Conservation (phyloP, 768 basidiomycete genomes). For the Pleurotus djamor region DNA sequence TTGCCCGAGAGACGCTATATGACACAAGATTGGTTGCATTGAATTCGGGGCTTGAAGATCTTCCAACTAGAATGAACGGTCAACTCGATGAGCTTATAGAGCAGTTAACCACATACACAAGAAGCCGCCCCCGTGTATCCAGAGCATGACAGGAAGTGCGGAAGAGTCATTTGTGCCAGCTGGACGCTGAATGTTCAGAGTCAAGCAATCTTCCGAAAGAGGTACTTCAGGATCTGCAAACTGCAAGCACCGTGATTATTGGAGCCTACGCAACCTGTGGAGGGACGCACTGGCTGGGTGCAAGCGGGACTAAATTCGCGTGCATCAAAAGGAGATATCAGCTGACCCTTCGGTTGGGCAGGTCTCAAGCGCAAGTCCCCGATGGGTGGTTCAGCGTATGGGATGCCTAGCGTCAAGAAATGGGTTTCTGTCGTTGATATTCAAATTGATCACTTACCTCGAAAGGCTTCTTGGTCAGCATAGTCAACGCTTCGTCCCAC, state of each 20-base stretch:
- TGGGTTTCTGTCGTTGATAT: neutral
- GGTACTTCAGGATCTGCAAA: neutral
- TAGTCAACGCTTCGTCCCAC: neutral
- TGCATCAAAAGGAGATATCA: conserved; percentile 18
- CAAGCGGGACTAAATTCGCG: conserved; percentile 19
- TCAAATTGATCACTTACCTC: neutral
- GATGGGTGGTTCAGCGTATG: neutral
- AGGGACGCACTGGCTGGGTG: conserved; percentile 14
- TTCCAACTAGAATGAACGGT: conserved; percentile 5
- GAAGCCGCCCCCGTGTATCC: conserved; percentile 12
- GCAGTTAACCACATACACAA: neutral
- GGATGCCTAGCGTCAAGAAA: neutral
- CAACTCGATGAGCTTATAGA: neutral
- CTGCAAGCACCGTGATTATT: neutral
- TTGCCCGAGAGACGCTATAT: conserved; percentile 20
- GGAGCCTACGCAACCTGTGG: too few species aligned
- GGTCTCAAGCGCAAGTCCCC: neutral
- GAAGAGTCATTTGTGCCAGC: conserved; percentile 12
- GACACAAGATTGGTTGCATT: conserved; percentile 25
- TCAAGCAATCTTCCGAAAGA: conserved; percentile 44
- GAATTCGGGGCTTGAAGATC: conserved; percentile 16
- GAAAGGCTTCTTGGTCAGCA: neutral
- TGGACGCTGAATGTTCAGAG: conserved; percentile 41
- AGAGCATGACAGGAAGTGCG: conserved; percentile 7
- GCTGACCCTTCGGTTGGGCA: neutral